These are phyloP conservation scores for Pulicaria dysenterica DNA, from an alignment of 129 eudicot genomes.

Conservation along the genomic window DNA sequence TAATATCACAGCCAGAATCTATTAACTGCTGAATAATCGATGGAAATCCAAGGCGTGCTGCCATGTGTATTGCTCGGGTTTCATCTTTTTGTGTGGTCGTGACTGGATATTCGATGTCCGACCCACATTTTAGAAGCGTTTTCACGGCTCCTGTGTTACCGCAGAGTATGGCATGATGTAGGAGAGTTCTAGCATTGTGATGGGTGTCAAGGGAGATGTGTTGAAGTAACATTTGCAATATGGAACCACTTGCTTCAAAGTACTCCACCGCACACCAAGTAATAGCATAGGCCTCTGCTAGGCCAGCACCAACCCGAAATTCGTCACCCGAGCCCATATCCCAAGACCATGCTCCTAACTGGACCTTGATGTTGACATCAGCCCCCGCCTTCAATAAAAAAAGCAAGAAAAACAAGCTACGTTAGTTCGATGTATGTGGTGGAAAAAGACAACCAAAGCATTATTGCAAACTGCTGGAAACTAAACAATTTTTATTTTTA, in stretches of 20 bases:
- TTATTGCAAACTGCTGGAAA: neutral
- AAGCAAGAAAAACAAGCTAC: conserved; percentile 11
- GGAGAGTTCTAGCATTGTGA: conserved; percentile 71
- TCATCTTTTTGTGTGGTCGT: conserved; percentile 48
- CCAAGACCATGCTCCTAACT: conserved; percentile 98
- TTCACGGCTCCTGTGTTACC: conserved; percentile 57
- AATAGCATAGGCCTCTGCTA: conserved; percentile 72
- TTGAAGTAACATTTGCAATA: conserved; percentile 70
- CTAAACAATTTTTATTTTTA: neutral
- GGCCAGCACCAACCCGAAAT: conserved; percentile 90
- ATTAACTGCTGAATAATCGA: conserved; percentile 50
- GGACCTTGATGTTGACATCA: conserved; percentile 58
- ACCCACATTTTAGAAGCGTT: conserved; percentile 56
- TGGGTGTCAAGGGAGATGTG: conserved; percentile 37
- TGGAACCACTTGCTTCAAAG: conserved; percentile 77
- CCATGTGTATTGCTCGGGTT: conserved; percentile 77
- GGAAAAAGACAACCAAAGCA: conserved; percentile 15
- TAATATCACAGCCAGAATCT: conserved; percentile 66
- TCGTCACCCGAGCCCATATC: conserved; percentile 82
- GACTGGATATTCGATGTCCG: conserved; percentile 55
- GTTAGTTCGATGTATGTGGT: conserved; percentile 22
- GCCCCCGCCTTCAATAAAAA: conserved; percentile 62
- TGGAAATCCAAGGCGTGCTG: conserved; percentile 70
- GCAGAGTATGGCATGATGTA: conserved; percentile 90
- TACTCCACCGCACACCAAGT: conserved; percentile 96